A percentile compares a stretch with the other conserved stretches of the same genome.
Evolutionary conservation across 305 asterid species (phyloP).

Genomic region (Rubia peregrina): DNA sequence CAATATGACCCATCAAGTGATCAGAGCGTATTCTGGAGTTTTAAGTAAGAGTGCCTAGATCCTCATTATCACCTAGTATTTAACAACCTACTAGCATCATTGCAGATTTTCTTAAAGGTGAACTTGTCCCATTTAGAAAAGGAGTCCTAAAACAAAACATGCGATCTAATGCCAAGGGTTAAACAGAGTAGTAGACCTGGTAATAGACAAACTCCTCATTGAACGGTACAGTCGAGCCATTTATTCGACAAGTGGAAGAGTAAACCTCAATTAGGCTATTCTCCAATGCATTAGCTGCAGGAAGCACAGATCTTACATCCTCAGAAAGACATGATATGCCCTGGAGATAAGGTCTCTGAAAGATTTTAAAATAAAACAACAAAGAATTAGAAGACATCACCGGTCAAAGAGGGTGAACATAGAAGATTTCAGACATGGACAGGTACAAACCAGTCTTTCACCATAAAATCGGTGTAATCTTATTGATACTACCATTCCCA

Average conservation of each 20-base stretch:
- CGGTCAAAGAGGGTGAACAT: slow-evolving; percentile 14
- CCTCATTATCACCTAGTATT: not conserved
- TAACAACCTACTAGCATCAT: not conserved
- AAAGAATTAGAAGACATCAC: slow-evolving; percentile 20
- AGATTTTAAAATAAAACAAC: slow-evolving; percentile 12
- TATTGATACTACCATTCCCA: slow-evolving; percentile 56
- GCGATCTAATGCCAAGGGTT: not conserved
- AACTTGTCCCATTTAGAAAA: not conserved
- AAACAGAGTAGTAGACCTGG: slow-evolving; percentile 33
- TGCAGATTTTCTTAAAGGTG: not conserved
- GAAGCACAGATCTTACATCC: slow-evolving; percentile 74
- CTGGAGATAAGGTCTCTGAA: slow-evolving; percentile 72
- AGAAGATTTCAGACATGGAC: slow-evolving; percentile 14
- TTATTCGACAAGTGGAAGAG: slow-evolving; percentile 47
- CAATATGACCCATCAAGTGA: not conserved
- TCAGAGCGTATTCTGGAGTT: not conserved
- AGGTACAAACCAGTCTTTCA: slow-evolving; percentile 70
- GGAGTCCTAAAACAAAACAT: not conserved
- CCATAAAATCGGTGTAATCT: slow-evolving; percentile 74
- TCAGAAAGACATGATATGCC: slow-evolving; percentile 52
- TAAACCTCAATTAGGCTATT: slow-evolving; percentile 49
- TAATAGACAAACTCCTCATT: slow-evolving; percentile 48
- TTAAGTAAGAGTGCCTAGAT: not conserved
- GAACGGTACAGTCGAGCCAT: slow-evolving; percentile 23
- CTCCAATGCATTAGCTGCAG: slow-evolving; percentile 81